A percentile compares a stretch with the other conserved stretches of the same genome.
Evolutionary conservation across 441 rosid genomes (phyloP).

Genomic region (Hypseocharis bilobata): DNA sequence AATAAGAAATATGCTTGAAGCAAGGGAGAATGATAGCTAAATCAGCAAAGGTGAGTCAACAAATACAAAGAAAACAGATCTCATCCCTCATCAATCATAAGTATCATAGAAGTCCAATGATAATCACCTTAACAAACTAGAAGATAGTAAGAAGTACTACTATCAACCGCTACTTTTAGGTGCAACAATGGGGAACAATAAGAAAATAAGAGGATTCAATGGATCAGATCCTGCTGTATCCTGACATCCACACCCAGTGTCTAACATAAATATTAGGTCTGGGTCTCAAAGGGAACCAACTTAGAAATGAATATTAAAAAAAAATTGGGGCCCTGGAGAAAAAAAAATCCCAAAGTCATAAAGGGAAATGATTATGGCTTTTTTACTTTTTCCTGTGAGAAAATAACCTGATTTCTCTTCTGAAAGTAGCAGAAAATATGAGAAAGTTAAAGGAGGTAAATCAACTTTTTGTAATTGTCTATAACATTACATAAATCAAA

Average conservation of each 20-base stretch:
- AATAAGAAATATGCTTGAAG: not conserved
- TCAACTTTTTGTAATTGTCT: constrained; percentile 2
- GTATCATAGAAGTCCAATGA: not conserved
- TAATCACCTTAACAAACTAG: not conserved
- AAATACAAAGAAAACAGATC: not conserved
- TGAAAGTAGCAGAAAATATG: not conserved
- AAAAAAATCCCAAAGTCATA: not conserved
- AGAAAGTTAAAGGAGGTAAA: not conserved
- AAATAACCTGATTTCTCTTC: not conserved
- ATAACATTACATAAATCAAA: not conserved
- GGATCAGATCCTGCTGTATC: not conserved
- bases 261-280: not conserved
- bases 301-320: not conserved
- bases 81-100: not conserved
- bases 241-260: not conserved
- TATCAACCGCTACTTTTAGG: not conserved
- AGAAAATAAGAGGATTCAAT: constrained; percentile 2
- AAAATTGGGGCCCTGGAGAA: not conserved
- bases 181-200: not conserved
- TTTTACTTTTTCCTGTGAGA: not conserved
- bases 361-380: not conserved
- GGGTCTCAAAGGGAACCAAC: not conserved
- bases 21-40: not conserved
- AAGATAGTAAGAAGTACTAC: too few species aligned
- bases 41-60: not conserved